Evolutionary conservation across 2,329 filamentous ascomycete species (phyloP), one percentile per base, ranked within the genome.

Genomic region (Aureobasidium sp.): DNA sequence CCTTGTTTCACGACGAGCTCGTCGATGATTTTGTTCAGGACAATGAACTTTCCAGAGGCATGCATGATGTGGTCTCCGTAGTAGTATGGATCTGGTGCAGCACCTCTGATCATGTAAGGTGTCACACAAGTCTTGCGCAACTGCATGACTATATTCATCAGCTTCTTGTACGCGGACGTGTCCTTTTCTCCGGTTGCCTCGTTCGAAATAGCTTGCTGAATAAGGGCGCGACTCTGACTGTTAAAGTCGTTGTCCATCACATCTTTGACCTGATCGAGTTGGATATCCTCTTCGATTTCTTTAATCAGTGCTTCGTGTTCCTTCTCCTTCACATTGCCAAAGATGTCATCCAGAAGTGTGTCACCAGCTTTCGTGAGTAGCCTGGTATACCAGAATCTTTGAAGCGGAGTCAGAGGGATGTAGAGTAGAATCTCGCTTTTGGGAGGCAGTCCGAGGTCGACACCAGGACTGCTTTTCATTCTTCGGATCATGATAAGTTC

Each of bases 401-500:
- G 84, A 73, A 84, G 79, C 0, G 82, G 80, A 0, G 82, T 83
- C 0, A 86, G 70, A 0, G 83, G 83, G 0, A 85, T 79, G 57
- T 80, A 84, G 1, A 86, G 73, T 0, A 84, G 72, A 0, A 84
- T 73, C 64, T 86, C 84, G 47, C 79, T 79, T 68, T 85, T 86
- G 1, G 77, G 76, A 0, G 83, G 83, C 5, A 86, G 73, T 20
- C 79, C 79, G 1, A 85, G 75, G 57, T 82, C 78, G 36, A 85
- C 80, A 0, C 76, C 79, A 0, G 79, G 77, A 39, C 79, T 82
- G 48, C 76, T 76, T 67, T 86, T 86, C 75, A 83, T 81, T 3
- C 83, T 74, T 13, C 84, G 76, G 7, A 86, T 72, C 83, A 86
- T 86, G 52, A 86, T 77, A 1, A 84, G 68, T 64, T 84, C 80